Evolutionary conservation across 202 grass and related monocot genomes (phyloP).

Genomic region (Sporobolus alterniflorus): DNA sequence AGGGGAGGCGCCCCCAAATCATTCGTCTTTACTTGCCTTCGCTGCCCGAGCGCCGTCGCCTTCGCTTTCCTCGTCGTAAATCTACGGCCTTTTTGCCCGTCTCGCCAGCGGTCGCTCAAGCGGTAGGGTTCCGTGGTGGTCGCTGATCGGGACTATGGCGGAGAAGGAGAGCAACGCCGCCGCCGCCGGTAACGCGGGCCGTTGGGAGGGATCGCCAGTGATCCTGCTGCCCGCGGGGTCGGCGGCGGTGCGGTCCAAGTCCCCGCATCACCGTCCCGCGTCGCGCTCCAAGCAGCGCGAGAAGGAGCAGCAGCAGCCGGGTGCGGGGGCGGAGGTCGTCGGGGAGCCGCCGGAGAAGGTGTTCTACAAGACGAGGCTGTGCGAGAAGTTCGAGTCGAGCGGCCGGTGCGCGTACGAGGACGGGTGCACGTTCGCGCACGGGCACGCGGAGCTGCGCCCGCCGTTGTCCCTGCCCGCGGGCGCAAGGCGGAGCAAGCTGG

Average conservation of each 20-base stretch:
- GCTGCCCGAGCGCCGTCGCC: neutral
- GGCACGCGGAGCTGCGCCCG: conserved; percentile 59
- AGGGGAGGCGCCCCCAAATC: conserved; percentile 13
- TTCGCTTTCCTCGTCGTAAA: neutral
- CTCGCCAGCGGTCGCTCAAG: neutral
- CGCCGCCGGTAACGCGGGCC: neutral
- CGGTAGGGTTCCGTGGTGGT: conserved; percentile 7
- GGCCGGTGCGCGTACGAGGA: conserved; percentile 49
- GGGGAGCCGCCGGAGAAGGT: conserved; percentile 29
- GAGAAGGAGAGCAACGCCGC: neutral
- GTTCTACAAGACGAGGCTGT: conserved; percentile 80
- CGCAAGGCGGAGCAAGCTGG: neutral
- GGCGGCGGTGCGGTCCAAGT: neutral
- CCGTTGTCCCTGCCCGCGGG: neutral
- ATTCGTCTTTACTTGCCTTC: neutral
- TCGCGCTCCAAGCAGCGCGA: neutral
- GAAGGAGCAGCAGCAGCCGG: neutral
- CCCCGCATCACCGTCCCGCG: neutral
- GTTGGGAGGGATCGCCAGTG: conserved; percentile 31
- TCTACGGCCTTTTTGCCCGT: neutral
- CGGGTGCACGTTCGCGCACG: conserved; percentile 85
- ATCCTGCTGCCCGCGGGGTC: conserved; percentile 43
- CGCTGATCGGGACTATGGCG: neutral
- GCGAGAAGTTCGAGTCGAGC: conserved; percentile 53
- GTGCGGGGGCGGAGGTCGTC: neutral